These are phyloP conservation scores for Prunus kanzakura DNA, from an alignment of 306 rosid genomes.

Conservation along the genomic window DNA sequence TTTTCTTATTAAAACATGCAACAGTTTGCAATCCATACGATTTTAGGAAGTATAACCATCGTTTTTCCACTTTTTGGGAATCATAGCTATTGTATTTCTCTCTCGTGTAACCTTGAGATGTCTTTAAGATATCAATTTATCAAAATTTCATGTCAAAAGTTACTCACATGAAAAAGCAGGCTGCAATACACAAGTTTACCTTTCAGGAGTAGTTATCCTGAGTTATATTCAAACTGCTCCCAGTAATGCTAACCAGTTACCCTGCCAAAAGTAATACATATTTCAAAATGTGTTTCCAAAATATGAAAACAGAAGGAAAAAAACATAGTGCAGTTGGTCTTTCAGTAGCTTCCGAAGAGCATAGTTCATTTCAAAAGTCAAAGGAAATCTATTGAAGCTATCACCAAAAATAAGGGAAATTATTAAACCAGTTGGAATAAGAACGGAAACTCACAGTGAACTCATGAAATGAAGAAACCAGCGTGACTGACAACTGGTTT, in stretches of 20 bases:
- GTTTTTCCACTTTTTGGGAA: background rate
- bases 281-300: background rate
- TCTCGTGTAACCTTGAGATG: background rate
- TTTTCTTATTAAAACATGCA: background rate
- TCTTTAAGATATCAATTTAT: background rate
- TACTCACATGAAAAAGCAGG: slow-evolving; percentile 4
- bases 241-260: background rate
- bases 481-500: background rate
- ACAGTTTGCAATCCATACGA: background rate
- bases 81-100: background rate
- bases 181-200: slow-evolving; percentile 1
- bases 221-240: background rate
- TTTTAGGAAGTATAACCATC: background rate
- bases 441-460: slow-evolving; percentile 7
- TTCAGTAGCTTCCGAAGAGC: background rate
- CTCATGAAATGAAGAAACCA: slow-evolving; percentile 1
- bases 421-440: background rate
- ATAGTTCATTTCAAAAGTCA: background rate
- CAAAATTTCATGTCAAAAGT: slow-evolving; percentile 4
- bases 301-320: background rate
- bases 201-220: slow-evolving; percentile 3
- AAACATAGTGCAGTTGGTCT: background rate
- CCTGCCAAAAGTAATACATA: slow-evolving; percentile 14
- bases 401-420: background rate
- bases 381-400: background rate